Conservation (phyloP, 306 rosid genomes). For the Rosa persica region DNA sequence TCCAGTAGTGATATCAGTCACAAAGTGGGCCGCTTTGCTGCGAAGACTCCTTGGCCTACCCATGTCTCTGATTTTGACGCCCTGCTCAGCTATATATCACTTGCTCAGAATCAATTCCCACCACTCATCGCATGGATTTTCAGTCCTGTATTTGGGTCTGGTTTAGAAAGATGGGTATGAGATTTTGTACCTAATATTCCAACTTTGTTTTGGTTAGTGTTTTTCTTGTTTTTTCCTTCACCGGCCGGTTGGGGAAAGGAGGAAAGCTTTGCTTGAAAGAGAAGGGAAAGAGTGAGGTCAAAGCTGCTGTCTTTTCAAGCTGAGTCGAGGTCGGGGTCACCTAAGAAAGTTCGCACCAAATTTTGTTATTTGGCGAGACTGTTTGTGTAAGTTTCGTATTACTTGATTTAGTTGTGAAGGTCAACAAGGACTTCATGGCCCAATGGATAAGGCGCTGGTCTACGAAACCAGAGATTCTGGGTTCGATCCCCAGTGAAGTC, state of each 20-base stretch:
- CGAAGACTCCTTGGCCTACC: conserved; percentile 73
- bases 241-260: neutral
- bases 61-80: conserved; percentile 27
- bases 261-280: neutral
- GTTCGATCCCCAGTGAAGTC: too few species aligned
- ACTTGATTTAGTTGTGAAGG: neutral
- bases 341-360: neutral
- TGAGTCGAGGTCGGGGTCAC: neutral
- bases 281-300: neutral
- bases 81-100: neutral
- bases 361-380: too few species aligned
- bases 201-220: too few species aligned
- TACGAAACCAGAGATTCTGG: conserved; percentile 33
- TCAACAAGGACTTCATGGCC: conserved; percentile 1
- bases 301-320: conserved; percentile 1
- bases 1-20: conserved; percentile 82
- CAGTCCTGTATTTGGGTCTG: too few species aligned
- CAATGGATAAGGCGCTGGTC: conserved; percentile 27
- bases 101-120: neutral
- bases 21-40: conserved; percentile 71
- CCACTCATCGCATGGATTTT: neutral
- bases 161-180: neutral
- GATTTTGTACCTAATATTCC: neutral
- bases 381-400: too few species aligned
- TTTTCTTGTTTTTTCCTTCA: too few species aligned